Base-by-base conservation (phyloP, 768 basidiomycete species). In the Tubosaeta sp. region DNA sequence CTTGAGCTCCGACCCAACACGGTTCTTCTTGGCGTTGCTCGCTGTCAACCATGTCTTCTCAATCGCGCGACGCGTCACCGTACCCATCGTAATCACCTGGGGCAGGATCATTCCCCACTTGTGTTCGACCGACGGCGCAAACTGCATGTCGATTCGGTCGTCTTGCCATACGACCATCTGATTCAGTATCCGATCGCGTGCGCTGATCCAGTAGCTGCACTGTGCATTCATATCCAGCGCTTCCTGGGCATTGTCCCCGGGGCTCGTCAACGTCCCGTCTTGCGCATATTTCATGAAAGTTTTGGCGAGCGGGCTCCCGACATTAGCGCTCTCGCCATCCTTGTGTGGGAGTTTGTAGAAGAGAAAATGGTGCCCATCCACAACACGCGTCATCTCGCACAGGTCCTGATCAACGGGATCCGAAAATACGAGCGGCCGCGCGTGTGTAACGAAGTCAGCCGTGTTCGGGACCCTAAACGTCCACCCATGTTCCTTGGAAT, bases 11-110 rank as follows among this genome's bases (percentile, higher is more conserved):
- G 94, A 96, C 2, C 95, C 95, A n/a, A 98, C 90, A 18, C 96
- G 86, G 58, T 96, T 95, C 71, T 84, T 85, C 77, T 98, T 99
- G 2, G 96, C 94, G 60, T 99, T 99, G 58, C 93, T 94, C 0
- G 96, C 96, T 0, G 96, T 98, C 44, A 99, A 72, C 96, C 96
- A 98, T 3, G 95, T 98, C 69, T 87, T 90, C 71, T 98, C 96
- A 56, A 98, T 95, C 8, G 96, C 94, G 29, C 94, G 85, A 9
- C 94, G 92, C 14, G 95, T 99, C 47, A 98, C 92, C 0, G 96
- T 97, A 13, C 96, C 96, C 96, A 99, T 99, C 8, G 94, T 89
- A 60, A 97, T 88, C 43, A 98, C 88, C 68, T 96, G 94, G 2
- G 95, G 96, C 6, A 98, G 68, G 62, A 99, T 98, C 57, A 97